Conservation (phyloP, 2,329 filamentous ascomycete genomes). For the Exophiala dermatitidis region DNA sequence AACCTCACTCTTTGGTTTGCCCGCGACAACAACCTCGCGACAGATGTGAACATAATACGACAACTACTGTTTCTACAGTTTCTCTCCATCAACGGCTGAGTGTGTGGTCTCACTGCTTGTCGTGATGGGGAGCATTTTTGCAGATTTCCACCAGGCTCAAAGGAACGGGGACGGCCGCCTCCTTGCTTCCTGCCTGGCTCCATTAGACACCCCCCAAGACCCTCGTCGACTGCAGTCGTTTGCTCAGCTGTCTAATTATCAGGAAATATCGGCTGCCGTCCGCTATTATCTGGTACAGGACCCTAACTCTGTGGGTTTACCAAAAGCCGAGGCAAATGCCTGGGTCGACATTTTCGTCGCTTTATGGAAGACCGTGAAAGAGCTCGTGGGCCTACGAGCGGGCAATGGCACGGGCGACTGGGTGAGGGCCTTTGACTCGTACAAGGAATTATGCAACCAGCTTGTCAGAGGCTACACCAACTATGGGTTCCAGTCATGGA, state of each 20-base stretch:
- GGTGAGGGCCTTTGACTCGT: conserved; percentile 75
- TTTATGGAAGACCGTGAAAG: conserved; percentile 76
- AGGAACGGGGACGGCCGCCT: conserved; percentile 58
- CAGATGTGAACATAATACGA: too few species aligned
- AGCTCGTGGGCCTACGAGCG: conserved; percentile 62
- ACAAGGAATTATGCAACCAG: conserved; percentile 74
- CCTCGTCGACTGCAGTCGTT: conserved; percentile 62
- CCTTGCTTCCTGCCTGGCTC: conserved; percentile 68
- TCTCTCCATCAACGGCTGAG: background rate
- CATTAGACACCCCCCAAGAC: conserved; percentile 56
- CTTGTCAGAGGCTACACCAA: conserved; percentile 76
- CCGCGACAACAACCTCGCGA: conserved; percentile 1
- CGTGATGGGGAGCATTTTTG: conserved; percentile 65
- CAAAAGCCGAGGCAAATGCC: conserved; percentile 62
- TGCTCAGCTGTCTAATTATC: conserved; percentile 61
- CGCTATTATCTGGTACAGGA: conserved; percentile 62
- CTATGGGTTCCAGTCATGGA: conserved; percentile 76
- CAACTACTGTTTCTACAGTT: too few species aligned
- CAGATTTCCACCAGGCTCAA: conserved; percentile 65
- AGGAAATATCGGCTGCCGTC: conserved; percentile 61
- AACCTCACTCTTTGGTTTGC: conserved; percentile 2
- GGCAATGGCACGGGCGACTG: conserved; percentile 53
- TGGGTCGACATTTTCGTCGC: conserved; percentile 80
- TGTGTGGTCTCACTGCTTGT: background rate
- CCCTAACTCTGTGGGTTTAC: conserved; percentile 48